Base-by-base conservation (phyloP, 495 filamentous ascomycete genomes). In the Penicillium mononematosum region DNA sequence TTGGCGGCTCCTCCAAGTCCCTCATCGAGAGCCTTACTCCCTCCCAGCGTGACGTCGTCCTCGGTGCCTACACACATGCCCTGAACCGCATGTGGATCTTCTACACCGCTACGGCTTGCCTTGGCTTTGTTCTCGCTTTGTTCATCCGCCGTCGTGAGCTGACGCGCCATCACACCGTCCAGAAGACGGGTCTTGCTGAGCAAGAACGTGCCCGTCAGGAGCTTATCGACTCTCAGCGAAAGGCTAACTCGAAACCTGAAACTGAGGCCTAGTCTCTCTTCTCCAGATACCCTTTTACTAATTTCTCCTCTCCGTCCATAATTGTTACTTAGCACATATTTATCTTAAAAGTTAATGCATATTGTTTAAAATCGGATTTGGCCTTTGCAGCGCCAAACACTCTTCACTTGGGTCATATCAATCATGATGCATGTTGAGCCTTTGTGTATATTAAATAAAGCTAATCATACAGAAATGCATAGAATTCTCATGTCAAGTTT, bases 81-180 rank as follows among this genome's bases (percentile, higher is more conserved):
- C 61, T 91, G 53, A 77, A 71, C 47, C 82, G 78, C 36, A 88
- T 90, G 83, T 92, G 84, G 79, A 88, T 89, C 55, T 75, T 75
- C 60, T 90, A 86, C 48, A 78, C 81, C 0, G 78, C 69, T 4
- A 71, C 88, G 11, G 72, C 80, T 6, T 83, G 64, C 1, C 36
- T 83, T 0, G 86, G 82, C 0, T 65, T 89, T 17, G 22, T 85
- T 4, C 53, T 83, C 1, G 81, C 79, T 34, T 66, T 83, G 6
- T 78, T 85, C 16, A 76, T 91, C 20, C 72, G 74, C 0, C 81
- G 78, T 22, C 73, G 75, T 41, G 80, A 69, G 58, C 70, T 91
- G 43, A 87, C 76, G 65, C 81, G 80, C 63, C 71, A 79, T 20
- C 85, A 88, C 53, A 73, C 82, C 1, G 72, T 85, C 53, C 76